Base-by-base conservation (phyloP, 768 basidiomycete genomes). In the Lactifluus volemus region DNA sequence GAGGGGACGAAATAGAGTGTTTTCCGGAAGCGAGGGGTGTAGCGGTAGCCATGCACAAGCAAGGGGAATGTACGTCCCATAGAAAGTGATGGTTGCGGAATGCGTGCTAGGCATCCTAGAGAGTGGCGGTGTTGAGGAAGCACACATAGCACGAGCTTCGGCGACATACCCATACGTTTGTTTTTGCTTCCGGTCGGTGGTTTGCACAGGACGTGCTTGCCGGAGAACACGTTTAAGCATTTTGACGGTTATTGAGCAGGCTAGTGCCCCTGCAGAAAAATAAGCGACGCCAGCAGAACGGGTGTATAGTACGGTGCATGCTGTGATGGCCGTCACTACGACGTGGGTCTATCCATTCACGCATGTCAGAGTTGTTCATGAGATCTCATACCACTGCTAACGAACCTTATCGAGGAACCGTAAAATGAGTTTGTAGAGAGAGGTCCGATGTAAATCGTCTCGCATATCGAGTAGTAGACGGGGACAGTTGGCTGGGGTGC, bases 31-130 rank as follows among this genome's bases (percentile, higher is more conserved):
- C 4, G 78, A 77, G 21, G 76, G 70, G 66, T 89, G 88, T 14
- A 83, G 61, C 2, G 86, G 86, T 14, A 88, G 78, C 67, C 78
- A 77, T 5, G 73, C 21, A 65, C 79, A 81, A 12, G 86, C 82
- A 11, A 89, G 74, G 12, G 78, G 64, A 29, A 83, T 78, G 68
- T 82, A 91, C 2, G 78, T 75, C 9, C 81, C 83, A 68, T 80
- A 86, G 73, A 78, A 90, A 2, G 78, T 76, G 65, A 88, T 87
- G 5, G 77, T 74, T 10, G 87, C 84, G 11, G 89, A 85, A 70
- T 92, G 89, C 5, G 89, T 91, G 63, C 86, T 88, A 5, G 89
- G 89, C 89, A 92, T 91, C 12, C 89, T 90, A 68, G 51, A 60
- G 14, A 25, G 7, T 30, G 7, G 49, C 9, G 8, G 30, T 44